Evolutionary conservation across 2,329 filamentous ascomycete genomes (phyloP).

Genomic region (Colletotrichum sp.): DNA sequence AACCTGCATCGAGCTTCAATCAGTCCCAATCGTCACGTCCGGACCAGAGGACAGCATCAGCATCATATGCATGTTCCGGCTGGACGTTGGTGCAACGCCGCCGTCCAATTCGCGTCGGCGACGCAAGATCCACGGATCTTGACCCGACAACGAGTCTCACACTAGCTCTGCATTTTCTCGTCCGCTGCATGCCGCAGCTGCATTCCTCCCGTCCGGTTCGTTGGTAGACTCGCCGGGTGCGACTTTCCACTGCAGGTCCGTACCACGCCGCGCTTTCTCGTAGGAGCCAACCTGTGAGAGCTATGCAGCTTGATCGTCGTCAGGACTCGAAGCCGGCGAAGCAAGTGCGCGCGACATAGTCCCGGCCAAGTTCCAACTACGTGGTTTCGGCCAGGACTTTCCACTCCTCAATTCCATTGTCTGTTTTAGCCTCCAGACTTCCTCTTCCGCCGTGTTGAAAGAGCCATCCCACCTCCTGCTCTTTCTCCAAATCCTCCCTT

Average conservation of each 20-base stretch:
- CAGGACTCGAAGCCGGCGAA: background rate
- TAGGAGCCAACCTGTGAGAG: background rate
- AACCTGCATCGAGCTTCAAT: background rate
- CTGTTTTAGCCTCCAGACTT: background rate
- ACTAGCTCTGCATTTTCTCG: constrained; percentile 1
- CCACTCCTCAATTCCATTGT: background rate
- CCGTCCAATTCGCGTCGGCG: constrained; percentile 4
- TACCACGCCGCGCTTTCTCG: constrained; percentile 11
- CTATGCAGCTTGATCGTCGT: constrained; percentile 8
- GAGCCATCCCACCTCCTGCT: background rate
- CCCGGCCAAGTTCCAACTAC: background rate
- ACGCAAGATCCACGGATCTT: constrained; percentile 13
- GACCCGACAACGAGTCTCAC: background rate
- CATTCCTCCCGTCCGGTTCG: constrained; percentile 15
- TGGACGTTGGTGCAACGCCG: background rate
- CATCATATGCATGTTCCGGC: background rate
- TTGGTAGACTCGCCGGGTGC: constrained; percentile 19
- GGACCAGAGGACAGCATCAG: background rate
- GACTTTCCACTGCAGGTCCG: constrained; percentile 18
- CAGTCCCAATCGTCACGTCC: background rate
- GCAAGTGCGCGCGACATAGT: background rate
- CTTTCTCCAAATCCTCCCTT: constrained; percentile 1
- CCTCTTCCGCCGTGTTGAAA: background rate
- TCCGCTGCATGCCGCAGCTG: constrained; percentile 3
- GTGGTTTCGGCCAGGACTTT: constrained; percentile 3